Conservation (phyloP, 2,329 filamentous ascomycete genomes). For the Neopestalotiopsis rosae region DNA sequence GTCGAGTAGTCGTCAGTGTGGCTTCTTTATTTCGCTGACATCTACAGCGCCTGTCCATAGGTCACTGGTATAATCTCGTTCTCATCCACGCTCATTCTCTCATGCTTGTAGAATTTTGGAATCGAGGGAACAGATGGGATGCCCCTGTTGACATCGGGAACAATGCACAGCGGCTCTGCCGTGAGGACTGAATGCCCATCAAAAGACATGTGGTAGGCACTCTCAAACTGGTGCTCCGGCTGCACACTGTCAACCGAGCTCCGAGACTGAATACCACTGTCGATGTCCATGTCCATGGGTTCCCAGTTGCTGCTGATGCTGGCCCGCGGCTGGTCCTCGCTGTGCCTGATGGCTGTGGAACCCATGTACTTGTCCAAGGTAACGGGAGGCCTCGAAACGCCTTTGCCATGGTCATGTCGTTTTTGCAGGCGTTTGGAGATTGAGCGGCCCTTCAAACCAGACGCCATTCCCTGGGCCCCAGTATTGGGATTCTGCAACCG, state of each 20-base stretch:
- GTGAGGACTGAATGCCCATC: conserved; percentile 12
- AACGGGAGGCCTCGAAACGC: conserved; percentile 12
- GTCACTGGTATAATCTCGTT: conserved; percentile 10
- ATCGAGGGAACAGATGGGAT: conserved; percentile 51
- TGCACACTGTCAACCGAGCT: conserved; percentile 3
- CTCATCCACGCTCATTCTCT: neutral
- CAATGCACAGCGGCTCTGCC: conserved; percentile 41
- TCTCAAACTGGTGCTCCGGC: conserved; percentile 5
- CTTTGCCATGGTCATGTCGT: neutral
- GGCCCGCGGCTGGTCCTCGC: neutral
- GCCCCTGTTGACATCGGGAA: conserved; percentile 52
- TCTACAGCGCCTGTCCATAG: conserved; percentile 15
- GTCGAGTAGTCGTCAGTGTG: neutral
- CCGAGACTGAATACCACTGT: conserved; percentile 3
- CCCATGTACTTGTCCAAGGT: conserved; percentile 10
- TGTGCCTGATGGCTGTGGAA: neutral
- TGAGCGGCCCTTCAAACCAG: neutral
- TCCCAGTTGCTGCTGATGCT: conserved; percentile 5
- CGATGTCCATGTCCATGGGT: conserved; percentile 19
- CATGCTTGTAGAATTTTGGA: conserved; percentile 44
- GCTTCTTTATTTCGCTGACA: neutral
- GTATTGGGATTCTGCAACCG: conserved; percentile 19
- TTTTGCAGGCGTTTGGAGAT: conserved; percentile 11
- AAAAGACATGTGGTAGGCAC: neutral
- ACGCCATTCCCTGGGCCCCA: conserved; percentile 2